These are phyloP conservation scores for Fusarium subtropicale DNA, from an alignment of 2,329 filamentous ascomycete species.

Conservation along the genomic window DNA sequence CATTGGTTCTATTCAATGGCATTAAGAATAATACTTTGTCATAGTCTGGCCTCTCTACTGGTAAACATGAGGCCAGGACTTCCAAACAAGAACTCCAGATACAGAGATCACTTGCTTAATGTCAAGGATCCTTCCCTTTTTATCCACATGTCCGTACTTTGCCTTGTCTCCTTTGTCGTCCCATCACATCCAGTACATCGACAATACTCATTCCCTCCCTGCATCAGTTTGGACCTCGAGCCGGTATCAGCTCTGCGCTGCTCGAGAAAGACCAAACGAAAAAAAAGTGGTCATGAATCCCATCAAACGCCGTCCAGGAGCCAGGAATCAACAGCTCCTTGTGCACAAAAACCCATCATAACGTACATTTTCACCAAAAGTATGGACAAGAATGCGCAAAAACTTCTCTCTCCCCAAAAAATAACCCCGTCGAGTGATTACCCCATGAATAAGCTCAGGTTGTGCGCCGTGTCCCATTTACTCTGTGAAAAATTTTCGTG, in stretches of 20 bases:
- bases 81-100: constrained; percentile 40
- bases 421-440: constrained; percentile 36
- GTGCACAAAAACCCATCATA: constrained; percentile 39
- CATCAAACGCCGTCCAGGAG: constrained; percentile 39
- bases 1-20: constrained; percentile 47
- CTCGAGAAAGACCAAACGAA: constrained; percentile 31
- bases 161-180: constrained; percentile 10
- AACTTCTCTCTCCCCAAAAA: constrained; percentile 26
- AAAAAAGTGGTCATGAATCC: constrained; percentile 38
- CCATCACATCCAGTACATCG: constrained; percentile 36
- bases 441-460: constrained; percentile 37
- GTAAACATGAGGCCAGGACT: constrained; percentile 16
- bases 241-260: constrained; percentile 40
- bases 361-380: constrained; percentile 44
- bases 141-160: constrained; percentile 35
- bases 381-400: constrained; percentile 47
- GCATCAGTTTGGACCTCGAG: constrained; percentile 32
- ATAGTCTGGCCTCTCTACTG: constrained; percentile 26
- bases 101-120: constrained; percentile 36
- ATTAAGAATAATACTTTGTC: constrained; percentile 39
- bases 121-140: constrained; percentile 33
- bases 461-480: constrained; percentile 40
- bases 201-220: constrained; percentile 31
- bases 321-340: constrained; percentile 12
- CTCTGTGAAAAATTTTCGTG: constrained; percentile 40